Percentiles rank a stretch among this genome's conserved stretches.
phyloP scores from a whole-genome alignment of 441 rosid species.

The Adansonia grandidieri region DNA sequence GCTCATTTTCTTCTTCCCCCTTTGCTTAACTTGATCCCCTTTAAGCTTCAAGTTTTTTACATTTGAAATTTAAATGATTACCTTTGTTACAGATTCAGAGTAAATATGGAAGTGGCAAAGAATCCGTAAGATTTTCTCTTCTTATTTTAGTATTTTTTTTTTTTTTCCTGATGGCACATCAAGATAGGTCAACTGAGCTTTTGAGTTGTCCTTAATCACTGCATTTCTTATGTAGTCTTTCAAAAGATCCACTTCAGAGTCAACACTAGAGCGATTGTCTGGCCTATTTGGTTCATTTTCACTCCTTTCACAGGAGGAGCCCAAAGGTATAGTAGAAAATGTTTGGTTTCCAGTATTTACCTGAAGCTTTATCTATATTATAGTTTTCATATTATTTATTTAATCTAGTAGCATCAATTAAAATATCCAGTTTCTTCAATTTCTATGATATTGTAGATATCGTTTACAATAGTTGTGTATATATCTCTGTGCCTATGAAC shows the following conservation, averaged over 20 bases:
- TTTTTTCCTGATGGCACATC: constrained; percentile 9
- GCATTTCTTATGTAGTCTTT: constrained; percentile 48
- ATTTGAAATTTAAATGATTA: constrained; percentile 5
- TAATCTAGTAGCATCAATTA: not conserved
- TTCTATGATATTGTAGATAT: not conserved
- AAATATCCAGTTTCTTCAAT: not conserved
- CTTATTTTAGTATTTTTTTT: not conserved
- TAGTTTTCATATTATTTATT: not conserved
- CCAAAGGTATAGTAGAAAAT: constrained; percentile 47
- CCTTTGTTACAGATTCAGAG: constrained; percentile 65
- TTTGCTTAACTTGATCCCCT: not conserved
- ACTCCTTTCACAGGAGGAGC: constrained; percentile 61
- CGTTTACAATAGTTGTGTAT: not conserved
- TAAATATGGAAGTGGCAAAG: constrained; percentile 71
- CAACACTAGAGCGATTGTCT: constrained; percentile 75
- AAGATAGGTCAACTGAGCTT: not conserved
- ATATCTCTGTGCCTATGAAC: not conserved
- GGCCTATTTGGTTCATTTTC: constrained; percentile 78
- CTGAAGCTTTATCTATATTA: not conserved
- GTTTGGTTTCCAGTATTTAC: not conserved
- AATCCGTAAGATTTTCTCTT: constrained; percentile 50
- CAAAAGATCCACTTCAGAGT: constrained; percentile 76
- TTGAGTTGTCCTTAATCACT: constrained; percentile 9
- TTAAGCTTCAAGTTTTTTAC: constrained; percentile 3
- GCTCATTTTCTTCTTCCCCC: constrained; percentile 11